Evolutionary conservation across 2,329 filamentous ascomycete genomes (phyloP), one percentile per base, ranked within the genome.

Genomic region (Scedosporium apiospermum): DNA sequence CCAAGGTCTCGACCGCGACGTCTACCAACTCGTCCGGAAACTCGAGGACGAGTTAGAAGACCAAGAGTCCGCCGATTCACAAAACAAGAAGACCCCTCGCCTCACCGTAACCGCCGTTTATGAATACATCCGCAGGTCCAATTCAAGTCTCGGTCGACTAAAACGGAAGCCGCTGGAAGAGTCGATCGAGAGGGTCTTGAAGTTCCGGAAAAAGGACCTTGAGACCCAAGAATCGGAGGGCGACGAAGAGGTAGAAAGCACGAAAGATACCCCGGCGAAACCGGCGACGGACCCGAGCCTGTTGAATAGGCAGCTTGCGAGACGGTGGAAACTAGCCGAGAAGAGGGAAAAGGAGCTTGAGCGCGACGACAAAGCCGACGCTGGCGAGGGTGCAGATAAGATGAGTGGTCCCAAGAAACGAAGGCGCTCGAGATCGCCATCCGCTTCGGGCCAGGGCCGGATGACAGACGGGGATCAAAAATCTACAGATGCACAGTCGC

Each of bases 81-180:
- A 23, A 23, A 23, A 23, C 23, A 23, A 30, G 71, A 34, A 44
- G 10, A 44, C 27, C 21, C 57, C 61, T n/a, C 62, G 51, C 18
- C 76, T 89, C 6, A 86, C 84, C 1, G 78, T 88, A 3, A 74
- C 81, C 2, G 75, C 78, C 2, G 82, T 96, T 1, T 96, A 95
- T 71, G 88, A 92, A 46, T 85, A 84, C 64, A 91, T 98, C 65
- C 90, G 92, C 68, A 78, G 80, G 60, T 96, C 92, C 14, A 97
- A 97, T 72, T 96, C 92, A 0, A 92, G 89, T 67, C 76, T 98
- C 23, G 91, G 90, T 65, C 82, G 95, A 23, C 86, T 89, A 67
- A 91, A 91, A 46, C 96, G 95, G 73, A 88, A 87, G 65, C 80
- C 88, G 0, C 77, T 98, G 1, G 90, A 96, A 72, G 90, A 95